Base-by-base conservation (phyloP, 768 basidiomycete species). In the Boletus tylopilopsis region DNA sequence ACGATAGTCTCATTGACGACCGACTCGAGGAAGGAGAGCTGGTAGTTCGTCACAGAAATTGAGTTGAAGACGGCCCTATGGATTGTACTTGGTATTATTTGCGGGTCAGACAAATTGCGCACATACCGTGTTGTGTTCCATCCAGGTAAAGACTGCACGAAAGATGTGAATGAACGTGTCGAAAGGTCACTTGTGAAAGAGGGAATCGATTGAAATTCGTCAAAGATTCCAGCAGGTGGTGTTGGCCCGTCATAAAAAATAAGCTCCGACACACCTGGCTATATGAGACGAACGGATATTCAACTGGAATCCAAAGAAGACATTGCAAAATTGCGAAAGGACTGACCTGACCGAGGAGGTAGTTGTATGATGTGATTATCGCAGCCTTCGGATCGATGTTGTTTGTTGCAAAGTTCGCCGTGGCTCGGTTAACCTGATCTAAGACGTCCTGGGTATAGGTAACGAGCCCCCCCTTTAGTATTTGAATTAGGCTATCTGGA, bases 201-300 rank as follows among this genome's bases (percentile, higher is more conserved):
- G 7, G 51, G 39, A 38, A 64, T 60, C 4, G 45, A 46, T 2
- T 57, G 32, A 29, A 80, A 49, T 25, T 54, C 55, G 8, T 65
- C 64, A 47, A 61, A 59, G 5, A 58, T 35, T 1, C 61, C 58
- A 13, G 35, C 4, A 6, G 59, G 64, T 16, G 47, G 58, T 13
- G 29, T 38, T 4, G 51, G 80, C 1, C 56, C 77, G 54, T 85
- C 78, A 54, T 84, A 85, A 60, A 85, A 85, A 10, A 84, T 21
- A 5, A 77, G 43, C 16, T 68, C 55, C 39, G 61, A 64, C 25
- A 43, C 41, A 27, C 49, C 42, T 21, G 42, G 49, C 64, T 64
- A 15, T 1, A 4, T 5, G 4, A 22, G 34, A 19, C 27, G 16
- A 18, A 6, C 2, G 12, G 11, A 37, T 23, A 5, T 38, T 18